Conservation (phyloP, 352 stramenopile species). For the Phytophthora cactorum region DNA sequence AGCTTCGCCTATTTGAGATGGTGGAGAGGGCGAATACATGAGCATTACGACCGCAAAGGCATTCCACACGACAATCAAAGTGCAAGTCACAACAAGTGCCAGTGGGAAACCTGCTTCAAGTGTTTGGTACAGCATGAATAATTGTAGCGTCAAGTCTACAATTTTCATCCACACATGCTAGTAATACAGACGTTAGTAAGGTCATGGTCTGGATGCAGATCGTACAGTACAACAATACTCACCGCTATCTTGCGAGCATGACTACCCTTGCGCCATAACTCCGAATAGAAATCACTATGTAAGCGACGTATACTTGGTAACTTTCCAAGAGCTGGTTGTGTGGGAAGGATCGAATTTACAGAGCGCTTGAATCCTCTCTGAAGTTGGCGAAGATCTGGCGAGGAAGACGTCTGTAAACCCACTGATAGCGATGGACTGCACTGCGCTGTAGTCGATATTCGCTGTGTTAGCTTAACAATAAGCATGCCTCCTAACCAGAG, state of each 20-base stretch:
- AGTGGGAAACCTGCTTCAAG: slow-evolving; percentile 30
- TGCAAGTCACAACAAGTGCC: slow-evolving; percentile 26
- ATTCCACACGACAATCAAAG: slow-evolving; percentile 35
- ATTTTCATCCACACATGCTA: slow-evolving; percentile 31
- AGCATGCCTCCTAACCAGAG: slow-evolving; percentile 18
- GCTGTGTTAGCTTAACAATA: slow-evolving; percentile 4
- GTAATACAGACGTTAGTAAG: slow-evolving; percentile 3
- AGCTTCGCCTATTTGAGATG: slow-evolving; percentile 28
- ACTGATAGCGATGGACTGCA: slow-evolving; percentile 8
- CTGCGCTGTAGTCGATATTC: neutral
- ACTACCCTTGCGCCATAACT: slow-evolving; percentile 7
- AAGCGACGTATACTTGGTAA: neutral
- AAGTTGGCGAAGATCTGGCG: neutral
- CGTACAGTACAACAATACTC: slow-evolving; percentile 1
- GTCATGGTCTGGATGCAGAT: too few species aligned
- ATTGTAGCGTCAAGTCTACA: slow-evolving; percentile 24
- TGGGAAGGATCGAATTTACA: slow-evolving; percentile 12
- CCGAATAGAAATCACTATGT: neutral
- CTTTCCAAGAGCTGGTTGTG: neutral
- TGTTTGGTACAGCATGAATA: slow-evolving; percentile 27
- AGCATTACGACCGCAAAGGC: slow-evolving; percentile 18
- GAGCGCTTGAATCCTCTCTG: slow-evolving; percentile 1
- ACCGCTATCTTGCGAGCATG: slow-evolving; percentile 24
- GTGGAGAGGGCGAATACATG: slow-evolving; percentile 13
- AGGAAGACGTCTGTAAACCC: neutral